Evolutionary conservation across 2,329 filamentous ascomycete species (phyloP), one percentile per base, ranked within the genome.

Genomic region (Dactylellina leptospora): DNA sequence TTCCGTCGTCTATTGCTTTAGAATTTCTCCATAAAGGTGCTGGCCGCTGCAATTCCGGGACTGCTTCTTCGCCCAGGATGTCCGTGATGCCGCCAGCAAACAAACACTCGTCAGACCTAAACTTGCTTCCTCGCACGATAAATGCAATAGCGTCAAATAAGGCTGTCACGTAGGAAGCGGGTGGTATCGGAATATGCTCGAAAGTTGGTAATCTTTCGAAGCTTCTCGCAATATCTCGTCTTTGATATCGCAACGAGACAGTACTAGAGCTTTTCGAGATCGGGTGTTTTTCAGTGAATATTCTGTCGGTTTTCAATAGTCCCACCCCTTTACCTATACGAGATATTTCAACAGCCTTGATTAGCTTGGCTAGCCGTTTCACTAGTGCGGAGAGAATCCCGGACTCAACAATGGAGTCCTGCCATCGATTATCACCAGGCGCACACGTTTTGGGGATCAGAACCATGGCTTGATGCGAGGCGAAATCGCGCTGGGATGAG

Each of bases 321-420:
- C 68, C 68, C 5, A 5, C 36, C 8, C 59, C 68, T 36, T 60
- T 66, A 4, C 68, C 54, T 2, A 25, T 13, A 11, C 68, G 59
- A 10, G 59, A 59, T 10, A 54, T 38, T 25, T 73, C 59, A 16
- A 73, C 84, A 4, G 85, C 83, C 1, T 90, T 87, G 42, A 89
- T 86, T 77, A 90, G 89, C 62, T 84, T 87, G 56, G 86, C 91
- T 66, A 97, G 81, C 75, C 88, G 88, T 3, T 87, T 84, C 23
- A 91, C 89, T 25, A 97, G 83, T 10, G 89, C 86, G 80, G 96
- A 91, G 30, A 97, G 82, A 23, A 96, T 84, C 4, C 91, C 90
- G 9, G 83, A 84, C 36, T 88, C 88, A 9, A 90, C 86, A 60
- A 97, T 81, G n/a, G 85, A 81, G 72, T 86, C 85, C 79, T 90